phyloP scores from a whole-genome alignment of 352 stramenopile species.

The Phytophthora pinifolia region DNA sequence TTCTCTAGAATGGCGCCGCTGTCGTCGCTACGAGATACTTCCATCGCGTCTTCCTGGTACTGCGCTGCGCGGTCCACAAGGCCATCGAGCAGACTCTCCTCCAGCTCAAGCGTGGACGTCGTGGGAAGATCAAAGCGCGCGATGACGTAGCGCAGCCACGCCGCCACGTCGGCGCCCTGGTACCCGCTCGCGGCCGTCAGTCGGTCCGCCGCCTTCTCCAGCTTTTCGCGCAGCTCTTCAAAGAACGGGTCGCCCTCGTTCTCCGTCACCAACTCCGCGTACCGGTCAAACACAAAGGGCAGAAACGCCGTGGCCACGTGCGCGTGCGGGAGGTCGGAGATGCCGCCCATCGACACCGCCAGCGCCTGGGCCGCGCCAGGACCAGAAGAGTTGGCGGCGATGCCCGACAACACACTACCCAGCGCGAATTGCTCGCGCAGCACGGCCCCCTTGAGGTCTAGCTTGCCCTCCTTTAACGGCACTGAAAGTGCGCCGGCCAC shows the following conservation, averaged over 20 bases:
- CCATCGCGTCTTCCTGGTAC: constrained; percentile 52
- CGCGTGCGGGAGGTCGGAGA: constrained; percentile 65
- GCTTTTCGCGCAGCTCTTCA: constrained; percentile 49
- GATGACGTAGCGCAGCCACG: constrained; percentile 70
- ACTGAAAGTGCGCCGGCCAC: constrained; percentile 49
- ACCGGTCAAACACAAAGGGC: constrained; percentile 70
- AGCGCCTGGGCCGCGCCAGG: constrained; percentile 52
- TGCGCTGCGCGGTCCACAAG: constrained; percentile 55
- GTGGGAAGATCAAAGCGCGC: constrained; percentile 60
- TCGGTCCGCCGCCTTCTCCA: constrained; percentile 48
- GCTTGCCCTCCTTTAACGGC: constrained; percentile 58
- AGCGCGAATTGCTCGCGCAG: constrained; percentile 59
- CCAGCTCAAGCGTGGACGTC: constrained; percentile 51
- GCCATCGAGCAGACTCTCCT: constrained; percentile 50
- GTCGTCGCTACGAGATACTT: constrained; percentile 27
- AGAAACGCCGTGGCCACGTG: constrained; percentile 63
- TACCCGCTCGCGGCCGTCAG: constrained; percentile 58
- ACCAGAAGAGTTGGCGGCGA: constrained; percentile 57
- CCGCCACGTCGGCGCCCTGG: constrained; percentile 41
- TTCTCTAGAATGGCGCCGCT: constrained; percentile 52
- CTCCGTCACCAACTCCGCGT: constrained; percentile 46
- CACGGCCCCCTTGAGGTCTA: constrained; percentile 58
- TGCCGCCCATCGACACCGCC: constrained; percentile 61
- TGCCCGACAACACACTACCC: constrained; percentile 55
- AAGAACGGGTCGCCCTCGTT: constrained; percentile 75